Percentiles rank a stretch among this genome's conserved stretches.
Conservation (phyloP, 148 eudicot species). For the Nepenthes mirabilis region DNA sequence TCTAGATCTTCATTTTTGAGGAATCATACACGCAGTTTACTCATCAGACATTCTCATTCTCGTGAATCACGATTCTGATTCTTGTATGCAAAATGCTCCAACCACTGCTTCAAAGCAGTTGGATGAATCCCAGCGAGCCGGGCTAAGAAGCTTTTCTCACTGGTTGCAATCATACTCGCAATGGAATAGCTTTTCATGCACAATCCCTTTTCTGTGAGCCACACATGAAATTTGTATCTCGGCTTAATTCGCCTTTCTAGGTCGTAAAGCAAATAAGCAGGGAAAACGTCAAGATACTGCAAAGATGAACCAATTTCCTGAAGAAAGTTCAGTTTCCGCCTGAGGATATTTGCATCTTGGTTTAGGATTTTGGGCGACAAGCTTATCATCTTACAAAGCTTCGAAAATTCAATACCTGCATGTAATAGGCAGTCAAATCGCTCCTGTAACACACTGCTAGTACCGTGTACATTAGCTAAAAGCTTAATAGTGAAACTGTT, state of each 20-base stretch:
- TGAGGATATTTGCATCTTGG: conserved; percentile 30
- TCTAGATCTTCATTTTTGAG: no score
- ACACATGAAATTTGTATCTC: conserved; percentile 43
- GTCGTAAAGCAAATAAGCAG: conserved; percentile 42
- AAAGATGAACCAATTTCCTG: conserved; percentile 32
- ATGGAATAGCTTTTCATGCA: conserved; percentile 25
- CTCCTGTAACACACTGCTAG: conserved; percentile 27
- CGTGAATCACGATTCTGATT: background rate
- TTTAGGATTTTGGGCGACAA: conserved; percentile 43
- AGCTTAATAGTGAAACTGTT: conserved; percentile 29
- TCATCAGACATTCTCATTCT: background rate
- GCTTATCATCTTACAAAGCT: conserved; percentile 45
- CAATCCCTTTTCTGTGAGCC: conserved; percentile 50
- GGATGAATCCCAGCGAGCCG: conserved; percentile 38
- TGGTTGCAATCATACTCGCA: conserved; percentile 42
- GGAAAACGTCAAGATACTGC: conserved; percentile 40
- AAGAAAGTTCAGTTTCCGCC: conserved; percentile 40
- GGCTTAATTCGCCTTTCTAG: conserved; percentile 66
- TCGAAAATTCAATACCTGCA: conserved; percentile 40
- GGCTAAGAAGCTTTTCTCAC: conserved; percentile 43
- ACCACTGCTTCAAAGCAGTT: conserved; percentile 47
- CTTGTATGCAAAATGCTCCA: conserved; percentile 12
- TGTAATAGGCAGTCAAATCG: conserved; percentile 49
- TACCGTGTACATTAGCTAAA: conserved; percentile 23
- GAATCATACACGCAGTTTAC: no score